These are phyloP conservation scores for Ascochyta fabae DNA, from an alignment of 2,329 filamentous ascomycete species.

Conservation along the genomic window DNA sequence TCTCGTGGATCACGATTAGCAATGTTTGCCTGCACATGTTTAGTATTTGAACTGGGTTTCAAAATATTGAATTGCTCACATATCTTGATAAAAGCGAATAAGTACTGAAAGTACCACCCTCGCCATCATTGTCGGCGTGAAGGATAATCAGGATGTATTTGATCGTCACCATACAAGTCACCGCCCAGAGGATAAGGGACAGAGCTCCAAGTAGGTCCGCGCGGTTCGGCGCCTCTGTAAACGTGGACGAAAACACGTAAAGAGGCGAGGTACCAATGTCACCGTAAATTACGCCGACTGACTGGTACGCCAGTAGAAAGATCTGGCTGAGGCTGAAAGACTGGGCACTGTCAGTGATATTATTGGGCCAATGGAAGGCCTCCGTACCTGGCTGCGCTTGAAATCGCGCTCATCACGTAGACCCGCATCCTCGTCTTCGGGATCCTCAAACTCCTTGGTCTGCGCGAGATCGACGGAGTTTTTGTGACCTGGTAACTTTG, in stretches of 20 bases:
- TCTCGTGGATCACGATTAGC: slow-evolving; percentile 65
- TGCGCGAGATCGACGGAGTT: slow-evolving; percentile 70
- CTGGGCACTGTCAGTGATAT: slow-evolving; percentile 26
- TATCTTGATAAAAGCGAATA: slow-evolving; percentile 68
- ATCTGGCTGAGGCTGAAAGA: slow-evolving; percentile 36
- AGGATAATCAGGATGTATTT: slow-evolving; percentile 74
- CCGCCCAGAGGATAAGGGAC: slow-evolving; percentile 72
- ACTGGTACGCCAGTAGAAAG: slow-evolving; percentile 62
- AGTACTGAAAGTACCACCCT: slow-evolving; percentile 72
- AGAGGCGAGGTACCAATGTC: slow-evolving; percentile 73
- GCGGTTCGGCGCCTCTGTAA: slow-evolving; percentile 57
- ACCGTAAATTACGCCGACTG: slow-evolving; percentile 71
- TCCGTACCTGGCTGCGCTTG: slow-evolving; percentile 38
- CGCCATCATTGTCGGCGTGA: slow-evolving; percentile 71
- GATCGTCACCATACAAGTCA: slow-evolving; percentile 72
- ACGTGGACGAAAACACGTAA: slow-evolving; percentile 74
- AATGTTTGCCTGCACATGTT: slow-evolving; percentile 62
- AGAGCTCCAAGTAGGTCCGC: slow-evolving; percentile 69
- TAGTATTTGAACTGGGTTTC: not conserved
- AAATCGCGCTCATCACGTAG: slow-evolving; percentile 40
- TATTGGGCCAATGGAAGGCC: not conserved
- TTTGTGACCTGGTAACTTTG: not conserved
- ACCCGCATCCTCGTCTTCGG: slow-evolving; percentile 43
- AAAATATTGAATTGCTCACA: slow-evolving; percentile 37
- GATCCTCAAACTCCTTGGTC: slow-evolving; percentile 47